Evolutionary conservation across 2,329 filamentous ascomycete genomes (phyloP).

Genomic region (Paradendryphiella salina): DNA sequence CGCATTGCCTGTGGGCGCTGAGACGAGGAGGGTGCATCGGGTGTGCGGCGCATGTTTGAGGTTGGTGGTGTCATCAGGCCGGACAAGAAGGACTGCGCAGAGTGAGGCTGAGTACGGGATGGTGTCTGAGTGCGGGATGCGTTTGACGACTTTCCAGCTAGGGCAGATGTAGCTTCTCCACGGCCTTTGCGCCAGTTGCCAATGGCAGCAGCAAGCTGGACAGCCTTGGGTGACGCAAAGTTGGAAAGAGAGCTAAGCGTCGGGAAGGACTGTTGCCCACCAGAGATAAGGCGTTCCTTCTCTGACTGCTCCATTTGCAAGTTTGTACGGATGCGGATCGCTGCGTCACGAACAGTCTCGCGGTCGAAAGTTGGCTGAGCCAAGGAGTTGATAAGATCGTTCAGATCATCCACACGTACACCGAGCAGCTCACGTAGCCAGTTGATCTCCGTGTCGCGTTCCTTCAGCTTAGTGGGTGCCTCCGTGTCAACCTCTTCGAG

Average conservation of each 20-base stretch:
- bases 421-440: slow-evolving; percentile 94
- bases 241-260: slow-evolving; percentile 76
- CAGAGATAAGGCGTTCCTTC: slow-evolving; percentile 79
- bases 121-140: slow-evolving; percentile 41
- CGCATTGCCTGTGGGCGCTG: slow-evolving; percentile 31
- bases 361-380: slow-evolving; percentile 75
- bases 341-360: slow-evolving; percentile 80
- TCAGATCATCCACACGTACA: slow-evolving; percentile 86
- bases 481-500: slow-evolving; percentile 73
- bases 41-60: slow-evolving; percentile 68
- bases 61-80: slow-evolving; percentile 90
- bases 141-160: slow-evolving; percentile 39
- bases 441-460: slow-evolving; percentile 89
- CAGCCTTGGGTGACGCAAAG: slow-evolving; percentile 79
- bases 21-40: slow-evolving; percentile 49
- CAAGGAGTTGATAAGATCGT: slow-evolving; percentile 84
- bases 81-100: slow-evolving; percentile 67
- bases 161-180: slow-evolving; percentile 53
- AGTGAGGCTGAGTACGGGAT: slow-evolving; percentile 47
- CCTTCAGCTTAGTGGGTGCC: slow-evolving; percentile 78
- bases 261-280: slow-evolving; percentile 63
- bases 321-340: slow-evolving; percentile 90
- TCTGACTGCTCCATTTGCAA: slow-evolving; percentile 98
- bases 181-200: slow-evolving; percentile 83
- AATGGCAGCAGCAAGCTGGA: slow-evolving; percentile 94